Evolutionary conservation across 495 filamentous ascomycete genomes (phyloP).

Genomic region (Neurospora tetraspora): DNA sequence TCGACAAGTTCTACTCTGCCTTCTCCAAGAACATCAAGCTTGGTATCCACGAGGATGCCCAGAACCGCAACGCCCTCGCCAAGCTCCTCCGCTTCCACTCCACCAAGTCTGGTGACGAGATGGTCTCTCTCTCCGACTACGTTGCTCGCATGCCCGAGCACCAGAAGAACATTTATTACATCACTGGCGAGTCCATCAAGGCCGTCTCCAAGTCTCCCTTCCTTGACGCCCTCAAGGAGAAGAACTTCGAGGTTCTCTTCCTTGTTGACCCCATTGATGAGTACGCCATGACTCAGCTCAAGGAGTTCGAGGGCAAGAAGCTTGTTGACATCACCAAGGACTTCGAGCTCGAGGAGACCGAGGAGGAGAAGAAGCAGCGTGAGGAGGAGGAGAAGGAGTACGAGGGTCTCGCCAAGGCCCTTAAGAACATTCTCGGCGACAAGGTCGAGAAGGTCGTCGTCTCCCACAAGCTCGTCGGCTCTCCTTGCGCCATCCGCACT

Average conservation of each 20-base stretch:
- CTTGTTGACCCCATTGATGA: conserved; percentile 98
- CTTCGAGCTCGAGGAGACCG: conserved; percentile 99
- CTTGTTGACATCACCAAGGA: conserved; percentile 99
- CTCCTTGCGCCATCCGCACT: conserved; percentile 97
- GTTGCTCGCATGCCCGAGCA: conserved; percentile 98
- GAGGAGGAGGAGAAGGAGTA: conserved; percentile 97
- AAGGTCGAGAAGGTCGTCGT: conserved; percentile 99
- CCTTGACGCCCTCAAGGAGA: conserved; percentile 97
- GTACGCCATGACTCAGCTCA: conserved; percentile 99
- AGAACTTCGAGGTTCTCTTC: conserved; percentile 99
- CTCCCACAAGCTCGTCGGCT: conserved; percentile 90
- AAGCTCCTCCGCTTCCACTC: conserved; percentile 99
- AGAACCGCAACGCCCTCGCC: conserved; percentile 87
- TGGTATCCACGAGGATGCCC: conserved; percentile 98
- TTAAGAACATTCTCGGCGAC: conserved; percentile 98
- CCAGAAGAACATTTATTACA: conserved; percentile 99
- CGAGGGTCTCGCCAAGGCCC: conserved; percentile 82
- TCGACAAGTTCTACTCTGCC: conserved; percentile 99
- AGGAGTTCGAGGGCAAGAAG: conserved; percentile 99
- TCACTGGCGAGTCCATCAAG: conserved; percentile 98
- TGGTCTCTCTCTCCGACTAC: conserved; percentile 91
- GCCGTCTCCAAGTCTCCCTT: conserved; percentile 96
- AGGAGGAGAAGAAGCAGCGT: conserved; percentile 96
- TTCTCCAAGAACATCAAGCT: conserved; percentile 99
- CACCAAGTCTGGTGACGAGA: conserved; percentile 95